Conservation (phyloP, 495 filamentous ascomycete genomes). For the Cercophora samala region DNA sequence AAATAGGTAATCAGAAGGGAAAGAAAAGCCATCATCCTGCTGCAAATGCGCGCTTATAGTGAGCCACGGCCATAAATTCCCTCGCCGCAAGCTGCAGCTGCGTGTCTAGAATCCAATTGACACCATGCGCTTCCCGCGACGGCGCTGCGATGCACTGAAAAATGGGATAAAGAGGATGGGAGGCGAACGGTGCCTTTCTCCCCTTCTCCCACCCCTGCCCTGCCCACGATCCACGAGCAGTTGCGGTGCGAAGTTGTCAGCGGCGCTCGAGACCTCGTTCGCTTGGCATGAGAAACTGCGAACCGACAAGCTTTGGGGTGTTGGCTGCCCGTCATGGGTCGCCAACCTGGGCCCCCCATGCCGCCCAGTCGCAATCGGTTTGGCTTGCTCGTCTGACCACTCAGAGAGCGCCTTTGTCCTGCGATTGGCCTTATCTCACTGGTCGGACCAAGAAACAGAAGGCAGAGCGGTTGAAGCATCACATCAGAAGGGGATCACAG, state of each 20-base stretch:
- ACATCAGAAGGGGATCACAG: neutral
- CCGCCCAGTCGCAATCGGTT: constrained; percentile 12
- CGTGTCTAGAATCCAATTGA: constrained; percentile 11
- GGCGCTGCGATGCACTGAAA: neutral
- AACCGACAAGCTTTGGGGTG: constrained; percentile 30
- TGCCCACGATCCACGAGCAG: neutral
- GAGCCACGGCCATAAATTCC: constrained; percentile 5
- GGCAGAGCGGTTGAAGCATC: neutral
- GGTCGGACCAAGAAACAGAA: constrained; percentile 1
- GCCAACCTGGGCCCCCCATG: constrained; percentile 26
- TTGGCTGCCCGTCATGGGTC: constrained; percentile 26
- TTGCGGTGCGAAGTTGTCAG: neutral
- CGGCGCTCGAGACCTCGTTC: neutral
- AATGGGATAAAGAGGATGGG: neutral
- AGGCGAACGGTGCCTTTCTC: neutral
- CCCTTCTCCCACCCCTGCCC: too few species aligned
- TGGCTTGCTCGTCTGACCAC: constrained; percentile 20
- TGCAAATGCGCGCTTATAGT: constrained; percentile 1
- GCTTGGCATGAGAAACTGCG: constrained; percentile 13
- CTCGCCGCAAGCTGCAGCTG: constrained; percentile 8
- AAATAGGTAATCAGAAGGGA: neutral
- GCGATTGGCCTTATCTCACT: constrained; percentile 15
- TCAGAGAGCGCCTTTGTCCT: constrained; percentile 1
- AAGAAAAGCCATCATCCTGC: neutral
- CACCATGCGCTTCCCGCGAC: neutral